Evolutionary conservation across 768 basidiomycete genomes (phyloP).

Genomic region (Cantharellus cinnabarinus): DNA sequence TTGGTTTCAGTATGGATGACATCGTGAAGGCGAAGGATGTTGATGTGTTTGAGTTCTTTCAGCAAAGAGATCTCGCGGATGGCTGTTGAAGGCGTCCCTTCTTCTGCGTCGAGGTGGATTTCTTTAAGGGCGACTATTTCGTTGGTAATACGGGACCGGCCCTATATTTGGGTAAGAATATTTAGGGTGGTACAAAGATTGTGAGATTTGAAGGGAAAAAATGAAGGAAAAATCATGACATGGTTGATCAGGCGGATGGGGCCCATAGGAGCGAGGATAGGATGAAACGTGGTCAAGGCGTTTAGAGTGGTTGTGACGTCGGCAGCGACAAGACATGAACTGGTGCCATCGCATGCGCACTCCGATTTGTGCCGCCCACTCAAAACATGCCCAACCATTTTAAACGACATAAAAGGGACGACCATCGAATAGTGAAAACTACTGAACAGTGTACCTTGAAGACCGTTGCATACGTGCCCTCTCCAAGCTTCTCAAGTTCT

Average conservation of each 20-base stretch:
- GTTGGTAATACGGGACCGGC: slow-evolving; percentile 90
- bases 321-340: not conserved
- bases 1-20: slow-evolving; percentile 98
- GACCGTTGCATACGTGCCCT: slow-evolving; percentile 90
- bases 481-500: slow-evolving; percentile 78
- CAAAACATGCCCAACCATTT: too few relatives aligned
- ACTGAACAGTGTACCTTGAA: slow-evolving; percentile 45
- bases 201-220: not conserved
- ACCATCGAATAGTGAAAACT: not conserved
- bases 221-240: not conserved
- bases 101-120: slow-evolving; percentile 97
- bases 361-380: too few relatives aligned
- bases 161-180: slow-evolving; percentile 24
- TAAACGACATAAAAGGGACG: too few relatives aligned
- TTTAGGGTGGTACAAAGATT: not conserved
- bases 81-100: slow-evolving; percentile 95
- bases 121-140: slow-evolving; percentile 97
- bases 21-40: slow-evolving; percentile 94
- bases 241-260: not conserved
- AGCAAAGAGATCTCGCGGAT: slow-evolving; percentile 98
- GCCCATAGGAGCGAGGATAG: not conserved
- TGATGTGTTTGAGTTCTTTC: slow-evolving; percentile 98
- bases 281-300: not conserved
- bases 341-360: not conserved
- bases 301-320: too few relatives aligned